phyloP scores from a whole-genome alignment of 2,329 filamentous ascomycete species.

The Phialophora macrospora region DNA sequence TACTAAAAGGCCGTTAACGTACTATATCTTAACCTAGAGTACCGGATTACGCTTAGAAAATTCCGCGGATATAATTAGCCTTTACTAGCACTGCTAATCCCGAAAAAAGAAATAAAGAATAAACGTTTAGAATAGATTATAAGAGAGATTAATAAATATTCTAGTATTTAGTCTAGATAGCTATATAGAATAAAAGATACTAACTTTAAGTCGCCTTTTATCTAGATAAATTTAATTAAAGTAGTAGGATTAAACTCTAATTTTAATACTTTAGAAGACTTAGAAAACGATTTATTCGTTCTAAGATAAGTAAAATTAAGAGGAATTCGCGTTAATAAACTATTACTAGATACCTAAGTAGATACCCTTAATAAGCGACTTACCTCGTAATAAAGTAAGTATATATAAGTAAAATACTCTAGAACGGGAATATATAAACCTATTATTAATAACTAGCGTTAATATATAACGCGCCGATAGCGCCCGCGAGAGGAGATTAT shows the following conservation, averaged over 20 bases:
- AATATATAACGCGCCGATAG: no score
- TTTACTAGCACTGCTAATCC: neutral
- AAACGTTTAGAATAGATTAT: no score
- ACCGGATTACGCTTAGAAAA: neutral
- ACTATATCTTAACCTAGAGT: slow-evolving; percentile 7
- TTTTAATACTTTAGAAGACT: neutral
- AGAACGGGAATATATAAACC: neutral
- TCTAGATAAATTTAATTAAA: no score
- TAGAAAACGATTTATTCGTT: neutral
- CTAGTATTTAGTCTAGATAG: no score
- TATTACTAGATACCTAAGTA: neutral
- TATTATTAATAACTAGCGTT: no score
- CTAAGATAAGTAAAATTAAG: neutral
- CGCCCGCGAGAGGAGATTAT: no score
- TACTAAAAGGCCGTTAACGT: slow-evolving; percentile 1
- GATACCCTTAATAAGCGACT: neutral
- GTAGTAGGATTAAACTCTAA: no score
- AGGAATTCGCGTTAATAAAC: no score
- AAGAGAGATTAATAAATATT: no score
- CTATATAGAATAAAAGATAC: neutral
- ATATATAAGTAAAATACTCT: neutral
- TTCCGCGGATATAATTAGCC: neutral
- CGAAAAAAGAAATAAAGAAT: neutral
- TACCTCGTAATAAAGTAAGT: neutral
- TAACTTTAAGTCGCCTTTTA: neutral